Conservation (phyloP, 1,284 basidiomycete genomes). For the Cryptococcus amylolentus region DNA sequence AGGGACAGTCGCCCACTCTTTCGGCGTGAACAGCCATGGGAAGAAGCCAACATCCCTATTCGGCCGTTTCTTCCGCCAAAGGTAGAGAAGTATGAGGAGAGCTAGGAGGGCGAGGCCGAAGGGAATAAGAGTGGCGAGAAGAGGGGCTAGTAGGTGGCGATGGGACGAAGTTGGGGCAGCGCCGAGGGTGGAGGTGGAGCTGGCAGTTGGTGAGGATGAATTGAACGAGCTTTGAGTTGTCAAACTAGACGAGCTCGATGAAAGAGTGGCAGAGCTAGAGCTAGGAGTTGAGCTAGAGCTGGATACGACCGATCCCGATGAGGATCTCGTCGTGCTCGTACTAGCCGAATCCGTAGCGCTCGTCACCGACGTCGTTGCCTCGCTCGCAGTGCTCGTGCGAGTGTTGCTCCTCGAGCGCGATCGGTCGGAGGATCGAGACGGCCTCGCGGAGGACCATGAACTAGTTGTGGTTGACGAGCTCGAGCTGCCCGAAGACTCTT, state of each 20-base stretch:
- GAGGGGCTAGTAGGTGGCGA: slow-evolving; percentile 5
- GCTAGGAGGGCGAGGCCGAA: slow-evolving; percentile 5
- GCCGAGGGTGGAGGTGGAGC: neutral
- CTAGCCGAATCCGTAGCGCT: neutral
- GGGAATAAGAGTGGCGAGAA: slow-evolving; percentile 11
- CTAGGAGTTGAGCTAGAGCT: neutral
- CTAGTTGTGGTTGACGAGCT: neutral
- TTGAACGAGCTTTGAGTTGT: neutral
- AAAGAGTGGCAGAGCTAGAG: neutral
- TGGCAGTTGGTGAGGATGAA: neutral
- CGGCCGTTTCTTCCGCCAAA: slow-evolving; percentile 6
- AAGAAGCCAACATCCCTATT: slow-evolving; percentile 4
- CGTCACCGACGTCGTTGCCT: neutral
- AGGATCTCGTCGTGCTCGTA: neutral
- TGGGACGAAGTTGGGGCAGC: neutral
- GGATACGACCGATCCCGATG: neutral
- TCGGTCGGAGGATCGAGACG: neutral
- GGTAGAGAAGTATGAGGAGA: slow-evolving; percentile 4
- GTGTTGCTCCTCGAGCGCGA: neutral
- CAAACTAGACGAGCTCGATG: neutral
- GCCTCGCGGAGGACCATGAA: neutral
- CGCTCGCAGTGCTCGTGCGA: neutral
- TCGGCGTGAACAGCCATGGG: slow-evolving; percentile 1
- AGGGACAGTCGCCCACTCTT: slow-evolving; percentile 4
- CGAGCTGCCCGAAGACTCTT: neutral